Evolutionary conservation across 495 filamentous ascomycete species (phyloP).

Genomic region (Aspergillus coremiiformis): DNA sequence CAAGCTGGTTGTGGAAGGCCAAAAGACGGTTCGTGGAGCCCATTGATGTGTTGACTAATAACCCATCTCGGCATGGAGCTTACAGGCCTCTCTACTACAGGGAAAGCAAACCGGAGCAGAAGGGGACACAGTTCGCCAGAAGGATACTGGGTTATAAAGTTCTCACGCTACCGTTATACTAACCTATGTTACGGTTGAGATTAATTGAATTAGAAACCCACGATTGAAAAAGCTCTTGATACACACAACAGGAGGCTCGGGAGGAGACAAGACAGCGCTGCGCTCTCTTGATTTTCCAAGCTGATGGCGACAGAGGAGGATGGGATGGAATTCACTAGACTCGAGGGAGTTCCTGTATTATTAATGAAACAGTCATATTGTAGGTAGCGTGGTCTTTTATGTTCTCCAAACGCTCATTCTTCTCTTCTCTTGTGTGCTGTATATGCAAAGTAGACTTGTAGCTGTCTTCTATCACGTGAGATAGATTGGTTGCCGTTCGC

Average conservation of each 20-base stretch:
- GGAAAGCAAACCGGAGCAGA: constrained; percentile 67
- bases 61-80: neutral
- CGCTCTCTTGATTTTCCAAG: neutral
- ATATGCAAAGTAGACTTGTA: neutral
- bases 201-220: constrained; percentile 15
- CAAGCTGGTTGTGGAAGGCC: constrained; percentile 86
- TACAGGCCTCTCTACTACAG: constrained; percentile 33
- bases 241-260: neutral
- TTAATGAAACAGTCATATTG: constrained; percentile 14
- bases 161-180: constrained; percentile 4
- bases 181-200: constrained; percentile 38
- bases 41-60: neutral
- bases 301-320: neutral
- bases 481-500: neutral
- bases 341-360: constrained; percentile 17
- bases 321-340: constrained; percentile 13
- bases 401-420: constrained; percentile 6
- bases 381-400: constrained; percentile 10
- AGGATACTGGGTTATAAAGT: constrained; percentile 62
- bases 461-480: neutral
- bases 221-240: neutral
- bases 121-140: constrained; percentile 68
- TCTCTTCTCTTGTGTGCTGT: constrained; percentile 1
- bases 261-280: neutral
- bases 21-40: constrained; percentile 46